phyloP scores from a whole-genome alignment of 352 stramenopile species.

The Paralagenidium karlingii region DNA sequence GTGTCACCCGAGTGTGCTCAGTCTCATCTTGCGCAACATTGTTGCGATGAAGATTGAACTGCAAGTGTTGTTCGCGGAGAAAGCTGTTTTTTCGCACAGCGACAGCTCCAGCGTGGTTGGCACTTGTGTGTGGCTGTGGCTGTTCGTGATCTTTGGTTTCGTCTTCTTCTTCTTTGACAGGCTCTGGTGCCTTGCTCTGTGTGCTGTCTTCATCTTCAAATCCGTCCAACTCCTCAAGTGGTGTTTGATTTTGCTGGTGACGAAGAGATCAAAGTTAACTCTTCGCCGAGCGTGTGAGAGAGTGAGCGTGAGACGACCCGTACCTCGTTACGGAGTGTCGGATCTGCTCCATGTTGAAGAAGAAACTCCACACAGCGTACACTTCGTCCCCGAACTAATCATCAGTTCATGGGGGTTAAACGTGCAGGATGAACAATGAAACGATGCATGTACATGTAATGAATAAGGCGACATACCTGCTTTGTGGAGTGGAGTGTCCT shows the following conservation, averaged over 20 bases:
- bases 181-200: conserved; percentile 4
- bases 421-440: too few species aligned
- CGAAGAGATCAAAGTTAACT: too few species aligned
- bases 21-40: too few species aligned
- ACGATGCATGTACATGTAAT: neutral
- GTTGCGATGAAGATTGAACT: too few species aligned
- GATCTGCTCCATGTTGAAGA: conserved; percentile 44
- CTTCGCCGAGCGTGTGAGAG: neutral
- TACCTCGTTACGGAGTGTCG: conserved; percentile 49
- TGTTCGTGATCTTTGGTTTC: too few species aligned
- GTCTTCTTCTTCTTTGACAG: conserved; percentile 6
- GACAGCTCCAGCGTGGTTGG: too few species aligned
- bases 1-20: too few species aligned
- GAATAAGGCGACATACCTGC: conserved; percentile 19
- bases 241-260: conserved; percentile 65
- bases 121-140: too few species aligned
- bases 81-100: too few species aligned
- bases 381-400: conserved; percentile 32
- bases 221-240: conserved; percentile 43
- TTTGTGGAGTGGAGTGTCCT: conserved; percentile 75
- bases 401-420: too few species aligned
- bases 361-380: conserved; percentile 42
- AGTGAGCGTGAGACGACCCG: neutral
- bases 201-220: conserved; percentile 1
- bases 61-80: too few species aligned